Evolutionary conservation across 192 early-diverging fungal genomes (phyloP).

Genomic region (Mycoemilia scoparia): DNA sequence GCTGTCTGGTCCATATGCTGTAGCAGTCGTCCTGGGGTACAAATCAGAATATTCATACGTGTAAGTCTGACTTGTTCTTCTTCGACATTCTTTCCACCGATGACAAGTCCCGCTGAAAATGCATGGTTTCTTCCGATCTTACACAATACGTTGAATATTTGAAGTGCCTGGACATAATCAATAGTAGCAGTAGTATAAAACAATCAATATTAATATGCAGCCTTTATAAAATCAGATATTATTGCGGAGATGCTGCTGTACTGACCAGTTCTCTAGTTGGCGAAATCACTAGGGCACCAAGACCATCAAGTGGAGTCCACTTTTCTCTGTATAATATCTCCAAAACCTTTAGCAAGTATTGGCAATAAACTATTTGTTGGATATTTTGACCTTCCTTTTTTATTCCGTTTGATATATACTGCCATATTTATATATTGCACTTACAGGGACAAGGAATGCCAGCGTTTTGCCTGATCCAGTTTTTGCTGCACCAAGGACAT

Average conservation of each 20-base stretch:
- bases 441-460: conserved; percentile 60
- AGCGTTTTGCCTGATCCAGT: conserved; percentile 76
- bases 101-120: conserved; percentile 87
- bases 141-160: conserved; percentile 79
- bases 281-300: conserved; percentile 66
- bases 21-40: conserved; percentile 63
- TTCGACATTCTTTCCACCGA: conserved; percentile 81
- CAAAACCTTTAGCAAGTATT: too few species aligned
- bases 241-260: neutral
- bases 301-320: conserved; percentile 68
- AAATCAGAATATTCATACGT: conserved; percentile 68
- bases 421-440: conserved; percentile 26
- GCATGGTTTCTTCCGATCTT: conserved; percentile 51
- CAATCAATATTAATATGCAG: neutral
- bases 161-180: too few species aligned
- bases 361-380: too few species aligned
- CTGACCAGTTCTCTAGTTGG: conserved; percentile 61
- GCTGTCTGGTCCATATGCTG: conserved; percentile 87
- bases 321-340: conserved; percentile 64
- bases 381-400: neutral
- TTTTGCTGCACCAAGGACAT: conserved; percentile 71
- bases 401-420: neutral
- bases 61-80: conserved; percentile 52
- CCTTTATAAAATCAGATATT: neutral
- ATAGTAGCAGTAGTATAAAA: too few species aligned